Conservation (phyloP, 2,329 filamentous ascomycete genomes). For the Chaetomium globosum region DNA sequence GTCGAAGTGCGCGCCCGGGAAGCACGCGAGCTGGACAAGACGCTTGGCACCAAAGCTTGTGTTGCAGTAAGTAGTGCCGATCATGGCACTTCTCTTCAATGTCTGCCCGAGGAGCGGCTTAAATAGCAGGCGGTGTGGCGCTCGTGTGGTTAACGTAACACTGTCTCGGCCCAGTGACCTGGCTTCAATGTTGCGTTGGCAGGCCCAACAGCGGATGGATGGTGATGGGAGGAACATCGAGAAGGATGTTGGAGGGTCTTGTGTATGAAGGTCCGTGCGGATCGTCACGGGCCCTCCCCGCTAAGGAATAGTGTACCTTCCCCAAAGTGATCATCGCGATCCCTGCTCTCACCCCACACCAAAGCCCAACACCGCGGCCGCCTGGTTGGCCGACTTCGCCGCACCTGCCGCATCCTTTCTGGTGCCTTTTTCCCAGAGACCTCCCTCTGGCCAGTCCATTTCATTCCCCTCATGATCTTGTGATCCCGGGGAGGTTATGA, state of each 20-base stretch:
- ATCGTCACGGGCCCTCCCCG: not conserved
- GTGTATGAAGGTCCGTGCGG: not conserved
- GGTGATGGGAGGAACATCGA: not conserved
- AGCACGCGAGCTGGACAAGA: not conserved
- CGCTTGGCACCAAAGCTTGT: conserved; percentile 4
- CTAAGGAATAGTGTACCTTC: not conserved
- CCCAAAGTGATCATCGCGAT: not conserved
- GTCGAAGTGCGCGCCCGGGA: not conserved
- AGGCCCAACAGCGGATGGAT: not conserved
- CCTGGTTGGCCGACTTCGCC: not conserved
- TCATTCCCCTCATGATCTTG: not conserved
- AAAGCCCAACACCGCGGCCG: not conserved
- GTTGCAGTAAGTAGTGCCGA: not conserved
- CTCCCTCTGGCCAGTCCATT: not conserved
- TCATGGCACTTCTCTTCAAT: not conserved
- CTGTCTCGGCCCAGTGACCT: conserved; percentile 19
- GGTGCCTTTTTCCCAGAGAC: not conserved
- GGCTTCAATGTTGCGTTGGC: conserved; percentile 5
- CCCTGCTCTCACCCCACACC: conserved; percentile 1
- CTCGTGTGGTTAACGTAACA: conserved; percentile 5
- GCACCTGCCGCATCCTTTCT: not conserved
- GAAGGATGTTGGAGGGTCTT: conserved; percentile 5
- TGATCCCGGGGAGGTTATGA: not conserved
- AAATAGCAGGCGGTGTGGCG: conserved; percentile 3
- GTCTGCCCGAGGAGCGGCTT: not conserved